Percentiles rank a stretch among this genome's conserved stretches.
These are phyloP conservation scores for Leishmania guyanensis DNA, from an alignment of 208 protist species.

Conservation along the genomic window DNA sequence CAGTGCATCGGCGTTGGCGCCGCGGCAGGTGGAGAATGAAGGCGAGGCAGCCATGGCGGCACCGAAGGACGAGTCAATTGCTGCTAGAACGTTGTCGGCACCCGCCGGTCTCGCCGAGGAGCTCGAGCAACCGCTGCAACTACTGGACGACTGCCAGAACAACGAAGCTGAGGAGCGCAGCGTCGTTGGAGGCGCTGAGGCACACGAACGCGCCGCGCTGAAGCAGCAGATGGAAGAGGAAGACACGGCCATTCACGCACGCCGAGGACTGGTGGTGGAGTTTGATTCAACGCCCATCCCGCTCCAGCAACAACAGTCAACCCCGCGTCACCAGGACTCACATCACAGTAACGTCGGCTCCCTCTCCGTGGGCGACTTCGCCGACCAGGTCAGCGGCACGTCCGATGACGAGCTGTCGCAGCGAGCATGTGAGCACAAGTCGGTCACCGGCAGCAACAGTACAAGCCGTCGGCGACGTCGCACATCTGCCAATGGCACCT, in stretches of 20 bases:
- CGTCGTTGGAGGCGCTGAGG: conserved; percentile 41
- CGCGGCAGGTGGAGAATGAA: neutral
- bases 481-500: neutral
- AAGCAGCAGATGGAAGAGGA: conserved; percentile 42
- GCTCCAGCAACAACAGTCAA: neutral
- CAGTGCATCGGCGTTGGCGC: neutral
- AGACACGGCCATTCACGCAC: conserved; percentile 33
- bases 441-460: conserved; percentile 7
- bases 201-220: conserved; percentile 35
- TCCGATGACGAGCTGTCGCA: conserved; percentile 70
- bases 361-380: conserved; percentile 11
- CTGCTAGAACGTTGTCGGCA: neutral
- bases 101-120: conserved; percentile 1
- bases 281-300: conserved; percentile 49
- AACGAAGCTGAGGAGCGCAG: conserved; percentile 48
- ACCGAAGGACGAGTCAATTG: neutral
- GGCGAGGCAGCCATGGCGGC: neutral
- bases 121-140: conserved; percentile 6
- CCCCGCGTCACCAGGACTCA: neutral
- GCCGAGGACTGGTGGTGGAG: conserved; percentile 44
- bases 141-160: conserved; percentile 23
- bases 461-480: conserved; percentile 10
- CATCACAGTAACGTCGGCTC: neutral
- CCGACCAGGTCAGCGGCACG: conserved; percentile 63
- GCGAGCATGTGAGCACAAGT: conserved; percentile 18